Conservation (phyloP, 768 basidiomycete species). For the Russula sp. region DNA sequence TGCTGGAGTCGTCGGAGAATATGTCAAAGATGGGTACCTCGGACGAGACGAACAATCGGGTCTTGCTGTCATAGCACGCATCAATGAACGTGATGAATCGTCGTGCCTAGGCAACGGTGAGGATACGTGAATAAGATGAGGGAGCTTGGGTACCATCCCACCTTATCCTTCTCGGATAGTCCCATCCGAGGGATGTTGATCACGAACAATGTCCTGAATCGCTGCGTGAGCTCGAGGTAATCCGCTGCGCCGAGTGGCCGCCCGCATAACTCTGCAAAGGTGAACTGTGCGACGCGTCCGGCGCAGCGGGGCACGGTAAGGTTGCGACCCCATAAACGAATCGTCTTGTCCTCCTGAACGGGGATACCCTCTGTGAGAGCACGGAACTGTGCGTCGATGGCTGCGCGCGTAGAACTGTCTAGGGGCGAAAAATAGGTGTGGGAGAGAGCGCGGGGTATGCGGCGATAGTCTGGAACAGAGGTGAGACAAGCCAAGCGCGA, state of each 20-base stretch:
- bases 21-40: conserved; percentile 87
- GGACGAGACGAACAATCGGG: conserved; percentile 86
- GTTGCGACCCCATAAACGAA: conserved; percentile 88
- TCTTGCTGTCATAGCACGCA: conserved; percentile 93
- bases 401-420: conserved; percentile 50
- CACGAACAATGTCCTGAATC: conserved; percentile 83
- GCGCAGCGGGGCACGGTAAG: conserved; percentile 75
- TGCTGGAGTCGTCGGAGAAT: conserved; percentile 62
- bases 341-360: conserved; percentile 49
- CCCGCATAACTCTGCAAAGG: conserved; percentile 81
- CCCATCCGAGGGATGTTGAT: conserved; percentile 85
- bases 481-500: background rate
- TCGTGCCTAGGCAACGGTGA: conserved; percentile 50
- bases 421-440: conserved; percentile 90
- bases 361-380: conserved; percentile 57
- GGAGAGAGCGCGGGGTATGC: conserved; percentile 86
- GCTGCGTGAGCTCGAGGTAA: conserved; percentile 87
- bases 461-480: conserved; percentile 71
- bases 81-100: conserved; percentile 98
- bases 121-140: background rate
- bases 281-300: conserved; percentile 73
- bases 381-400: conserved; percentile 79
- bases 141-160: conserved; percentile 27
- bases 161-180: conserved; percentile 79
- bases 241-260: conserved; percentile 90